These are phyloP conservation scores for Hyphodiscus hymeniophilus DNA, from an alignment of 495 filamentous ascomycete genomes.

Conservation along the genomic window DNA sequence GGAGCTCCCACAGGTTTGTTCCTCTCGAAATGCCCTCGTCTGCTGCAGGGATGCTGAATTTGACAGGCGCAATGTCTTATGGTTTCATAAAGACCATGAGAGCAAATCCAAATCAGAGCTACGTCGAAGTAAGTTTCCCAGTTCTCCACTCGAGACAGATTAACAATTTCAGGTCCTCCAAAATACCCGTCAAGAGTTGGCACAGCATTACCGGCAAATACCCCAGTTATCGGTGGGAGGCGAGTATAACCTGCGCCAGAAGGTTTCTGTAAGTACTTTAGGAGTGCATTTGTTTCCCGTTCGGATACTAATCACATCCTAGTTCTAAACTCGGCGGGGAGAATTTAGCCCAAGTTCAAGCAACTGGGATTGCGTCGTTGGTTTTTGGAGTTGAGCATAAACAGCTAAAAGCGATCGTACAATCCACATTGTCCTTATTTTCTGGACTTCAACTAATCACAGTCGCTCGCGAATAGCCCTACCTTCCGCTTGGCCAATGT, in stretches of 20 bases:
- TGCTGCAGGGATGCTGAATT: no score
- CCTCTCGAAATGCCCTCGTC: no score
- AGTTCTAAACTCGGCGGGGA: no score
- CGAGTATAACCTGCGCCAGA: slow-evolving; percentile 35
- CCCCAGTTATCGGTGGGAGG: slow-evolving; percentile 43
- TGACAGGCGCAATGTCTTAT: slow-evolving; percentile 49
- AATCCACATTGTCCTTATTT: no score
- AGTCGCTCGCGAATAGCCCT: no score
- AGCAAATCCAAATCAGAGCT: slow-evolving; percentile 39
- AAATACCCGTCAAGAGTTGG: slow-evolving; percentile 37
- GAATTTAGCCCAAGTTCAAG: no score
- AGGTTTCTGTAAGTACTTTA: slow-evolving; percentile 26
- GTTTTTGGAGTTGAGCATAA: no score
- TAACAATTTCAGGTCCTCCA: slow-evolving; percentile 31
- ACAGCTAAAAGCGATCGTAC: no score
- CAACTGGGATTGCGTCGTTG: no score
- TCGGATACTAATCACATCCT: no score
- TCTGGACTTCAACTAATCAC: no score
- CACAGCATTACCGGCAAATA: slow-evolving; percentile 43
- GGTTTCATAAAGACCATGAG: slow-evolving; percentile 46
- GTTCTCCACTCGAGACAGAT: background rate
- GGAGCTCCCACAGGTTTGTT: slow-evolving; percentile 31
- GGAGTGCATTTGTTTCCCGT: background rate
- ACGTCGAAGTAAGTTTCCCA: slow-evolving; percentile 37
- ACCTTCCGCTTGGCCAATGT: no score